Evolutionary conservation across 1,284 basidiomycete genomes (phyloP).

Genomic region (Tremellales sp.): DNA sequence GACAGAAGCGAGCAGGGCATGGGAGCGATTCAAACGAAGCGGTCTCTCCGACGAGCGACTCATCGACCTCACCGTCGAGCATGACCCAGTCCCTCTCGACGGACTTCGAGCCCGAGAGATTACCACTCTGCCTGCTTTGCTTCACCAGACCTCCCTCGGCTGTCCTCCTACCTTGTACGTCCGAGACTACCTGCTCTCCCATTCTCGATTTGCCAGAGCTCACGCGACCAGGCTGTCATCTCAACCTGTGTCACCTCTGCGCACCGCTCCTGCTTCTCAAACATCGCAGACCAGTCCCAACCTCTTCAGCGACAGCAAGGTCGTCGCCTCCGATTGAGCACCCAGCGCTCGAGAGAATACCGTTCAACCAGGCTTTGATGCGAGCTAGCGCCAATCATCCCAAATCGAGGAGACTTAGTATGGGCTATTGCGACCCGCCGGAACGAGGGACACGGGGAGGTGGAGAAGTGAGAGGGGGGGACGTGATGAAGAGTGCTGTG

Average conservation of each 20-base stretch:
- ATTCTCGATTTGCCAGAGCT: neutral
- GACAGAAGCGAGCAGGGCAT: no score
- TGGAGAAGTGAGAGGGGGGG: slow-evolving; percentile 20
- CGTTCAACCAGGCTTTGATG: slow-evolving; percentile 24
- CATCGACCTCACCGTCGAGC: no score
- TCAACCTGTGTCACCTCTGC: slow-evolving; percentile 39
- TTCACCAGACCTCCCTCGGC: slow-evolving; percentile 30
- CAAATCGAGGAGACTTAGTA: slow-evolving; percentile 19
- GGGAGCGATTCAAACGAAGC: no score
- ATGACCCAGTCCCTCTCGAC: no score
- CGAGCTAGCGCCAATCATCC: slow-evolving; percentile 27
- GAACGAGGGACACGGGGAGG: slow-evolving; percentile 12
- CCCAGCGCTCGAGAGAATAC: slow-evolving; percentile 4
- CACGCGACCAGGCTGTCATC: slow-evolving; percentile 29
- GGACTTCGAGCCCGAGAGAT: neutral
- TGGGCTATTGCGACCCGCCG: slow-evolving; percentile 22
- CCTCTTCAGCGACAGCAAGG: slow-evolving; percentile 1
- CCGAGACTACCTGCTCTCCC: neutral
- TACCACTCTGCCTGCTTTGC: slow-evolving; percentile 33
- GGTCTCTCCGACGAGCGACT: no score
- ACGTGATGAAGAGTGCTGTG: no score
- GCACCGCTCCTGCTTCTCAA: slow-evolving; percentile 28
- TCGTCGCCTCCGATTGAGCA: neutral
- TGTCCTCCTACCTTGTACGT: slow-evolving; percentile 36
- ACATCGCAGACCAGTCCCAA: neutral